Percentiles rank a stretch among this genome's conserved stretches.
These are phyloP conservation scores for Kitagawia praeruptora DNA, from an alignment of 129 eudicot species.

Conservation along the genomic window DNA sequence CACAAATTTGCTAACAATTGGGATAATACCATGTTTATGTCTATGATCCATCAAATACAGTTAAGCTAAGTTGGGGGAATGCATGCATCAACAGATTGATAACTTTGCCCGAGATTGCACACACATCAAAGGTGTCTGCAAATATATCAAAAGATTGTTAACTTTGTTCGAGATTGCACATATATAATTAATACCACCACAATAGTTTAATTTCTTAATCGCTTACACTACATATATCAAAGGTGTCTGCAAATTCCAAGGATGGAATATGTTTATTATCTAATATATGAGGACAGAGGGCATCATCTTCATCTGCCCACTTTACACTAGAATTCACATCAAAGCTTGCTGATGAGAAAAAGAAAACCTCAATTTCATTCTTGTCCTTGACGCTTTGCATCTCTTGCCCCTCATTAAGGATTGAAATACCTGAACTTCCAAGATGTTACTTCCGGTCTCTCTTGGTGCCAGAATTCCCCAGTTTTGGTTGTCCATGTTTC, in stretches of 20 bases:
- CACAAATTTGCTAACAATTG: no score
- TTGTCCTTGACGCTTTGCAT: conserved; percentile 71
- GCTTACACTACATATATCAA: neutral
- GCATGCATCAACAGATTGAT: no score
- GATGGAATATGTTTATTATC: neutral
- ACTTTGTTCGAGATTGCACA: neutral
- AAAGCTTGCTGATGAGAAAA: neutral
- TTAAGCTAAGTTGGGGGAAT: neutral
- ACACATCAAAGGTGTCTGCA: no score
- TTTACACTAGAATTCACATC: neutral
- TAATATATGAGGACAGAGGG: neutral
- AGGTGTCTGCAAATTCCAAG: neutral
- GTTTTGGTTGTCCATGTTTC: conserved; percentile 28
- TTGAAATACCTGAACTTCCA: neutral
- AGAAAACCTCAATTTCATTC: conserved; percentile 30
- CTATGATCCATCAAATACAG: neutral
- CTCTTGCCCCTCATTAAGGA: conserved; percentile 47
- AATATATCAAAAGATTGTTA: neutral
- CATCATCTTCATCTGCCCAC: neutral
- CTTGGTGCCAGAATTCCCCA: conserved; percentile 41
- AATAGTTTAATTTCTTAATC: neutral
- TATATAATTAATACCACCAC: neutral
- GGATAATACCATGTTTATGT: no score
- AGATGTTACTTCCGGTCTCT: conserved; percentile 18
- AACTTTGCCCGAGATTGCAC: no score